Evolutionary conservation across 1,139 yeast genomes (phyloP), one percentile per base, ranked within the genome.

Genomic region (Blastobotrys serpentis): DNA sequence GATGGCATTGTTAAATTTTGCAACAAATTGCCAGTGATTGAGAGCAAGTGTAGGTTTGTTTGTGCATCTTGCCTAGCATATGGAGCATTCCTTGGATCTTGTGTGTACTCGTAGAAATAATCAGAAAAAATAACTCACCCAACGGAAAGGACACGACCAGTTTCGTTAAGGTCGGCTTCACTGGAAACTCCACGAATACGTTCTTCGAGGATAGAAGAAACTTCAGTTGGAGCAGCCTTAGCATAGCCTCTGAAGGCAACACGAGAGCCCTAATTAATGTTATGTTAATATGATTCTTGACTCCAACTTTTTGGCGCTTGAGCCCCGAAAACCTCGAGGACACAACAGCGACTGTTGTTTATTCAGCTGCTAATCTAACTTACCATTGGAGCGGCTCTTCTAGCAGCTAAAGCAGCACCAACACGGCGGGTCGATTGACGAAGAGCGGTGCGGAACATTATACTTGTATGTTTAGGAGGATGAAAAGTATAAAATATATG

Each of bases 171-270:
- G 84, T 88, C 84, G 67, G 97, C 89, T 76, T 90, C 98, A 68
- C 88, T 95, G 62, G 96, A 84, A 66, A 92, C 94, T 77, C 98
- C 98, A 80, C 96, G 89, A 81, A 94, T 94, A 79, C 95, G 89
- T 76, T 92, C 96, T 80, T 94, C 98, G 71, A 94, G 84, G 77
- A 94, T 92, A 56, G 98, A 88, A 63, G 98, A 89, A 64, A 94
- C 98, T 79, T 94, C 99, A 65, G 98, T 92, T 72, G 99, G 98
- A 65, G 95, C 90, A 69, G 98, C 95, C 84, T 92, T 94, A 70
- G 98, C 97, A 71, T 81, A 87, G 75, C 95, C 84, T 68, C 85
- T 68, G 55, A 62, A 58, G 43, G 58, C 55, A 49, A 59, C 58
- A 46, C 60, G 61, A 37, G 49, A 34, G 44, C 42, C 33, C 32